A percentile compares a stretch with the other conserved stretches of the same genome.
These are phyloP conservation scores for Aureoboletus auriporus DNA, from an alignment of 768 basidiomycete genomes.

Conservation along the genomic window DNA sequence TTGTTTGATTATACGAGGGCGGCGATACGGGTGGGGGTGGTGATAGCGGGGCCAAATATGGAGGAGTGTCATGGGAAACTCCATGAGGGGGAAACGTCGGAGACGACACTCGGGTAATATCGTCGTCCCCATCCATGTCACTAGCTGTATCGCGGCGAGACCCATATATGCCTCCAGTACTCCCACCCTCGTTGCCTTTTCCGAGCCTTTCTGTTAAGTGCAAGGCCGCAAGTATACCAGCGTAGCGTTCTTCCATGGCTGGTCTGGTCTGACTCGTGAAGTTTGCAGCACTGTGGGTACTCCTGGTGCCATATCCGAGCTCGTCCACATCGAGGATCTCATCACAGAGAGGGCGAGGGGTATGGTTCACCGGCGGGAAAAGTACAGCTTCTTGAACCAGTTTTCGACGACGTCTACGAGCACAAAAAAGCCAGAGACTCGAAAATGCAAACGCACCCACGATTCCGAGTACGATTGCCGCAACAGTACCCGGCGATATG, in stretches of 20 bases:
- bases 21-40: constrained; percentile 20
- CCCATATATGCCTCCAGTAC: constrained; percentile 27
- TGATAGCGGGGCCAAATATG: constrained; percentile 19
- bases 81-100: constrained; percentile 21
- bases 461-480: constrained; percentile 23
- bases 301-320: constrained; percentile 2
- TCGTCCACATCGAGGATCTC: constrained; percentile 19
- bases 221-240: constrained; percentile 24
- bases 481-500: constrained; percentile 23
- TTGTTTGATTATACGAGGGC: constrained; percentile 1
- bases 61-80: constrained; percentile 10
- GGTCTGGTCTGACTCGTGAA: neutral
- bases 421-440: constrained; percentile 30
- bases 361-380: constrained; percentile 5
- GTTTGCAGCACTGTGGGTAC: neutral
- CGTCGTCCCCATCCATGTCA: constrained; percentile 8
- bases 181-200: constrained; percentile 18
- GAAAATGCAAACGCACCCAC: constrained; percentile 24
- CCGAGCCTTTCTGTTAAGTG: constrained; percentile 11
- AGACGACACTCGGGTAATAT: constrained; percentile 18
- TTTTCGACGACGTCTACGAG: constrained; percentile 26
- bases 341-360: constrained; percentile 18
- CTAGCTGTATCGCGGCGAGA: constrained; percentile 13
- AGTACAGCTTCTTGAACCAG: constrained; percentile 17
- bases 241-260: constrained; percentile 25